phyloP scores from a whole-genome alignment of 2,329 filamentous ascomycete genomes.

The Exophiala aquamarina region DNA sequence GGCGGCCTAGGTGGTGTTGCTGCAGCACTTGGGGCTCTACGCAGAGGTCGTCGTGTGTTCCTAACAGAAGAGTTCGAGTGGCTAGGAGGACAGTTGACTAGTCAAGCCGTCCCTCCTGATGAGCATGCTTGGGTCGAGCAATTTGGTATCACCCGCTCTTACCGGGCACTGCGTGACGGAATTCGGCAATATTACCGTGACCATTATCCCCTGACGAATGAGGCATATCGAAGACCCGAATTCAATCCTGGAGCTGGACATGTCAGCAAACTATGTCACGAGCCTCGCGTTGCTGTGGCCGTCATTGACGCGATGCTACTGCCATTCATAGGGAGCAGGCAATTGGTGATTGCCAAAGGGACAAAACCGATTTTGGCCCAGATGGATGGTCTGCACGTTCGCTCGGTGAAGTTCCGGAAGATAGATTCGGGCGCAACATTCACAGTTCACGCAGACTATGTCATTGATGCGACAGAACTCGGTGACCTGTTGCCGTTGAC shows the following conservation, averaged over 20 bases:
- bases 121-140: conserved; percentile 5
- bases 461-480: conserved; percentile 6
- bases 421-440: not conserved
- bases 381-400: not conserved
- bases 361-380: conserved; percentile 1
- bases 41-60: conserved; percentile 2
- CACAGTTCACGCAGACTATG: conserved; percentile 1
- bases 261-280: conserved; percentile 5
- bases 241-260: conserved; percentile 6
- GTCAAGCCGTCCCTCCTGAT: conserved; percentile 3
- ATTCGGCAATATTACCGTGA: conserved; percentile 2
- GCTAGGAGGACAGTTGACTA: conserved; percentile 4
- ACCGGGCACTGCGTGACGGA: conserved; percentile 3
- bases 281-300: conserved; percentile 5
- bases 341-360: conserved; percentile 1
- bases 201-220: conserved; percentile 1
- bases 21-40: conserved; percentile 2
- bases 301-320: conserved; percentile 2
- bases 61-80: conserved; percentile 3
- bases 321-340: conserved; percentile 3
- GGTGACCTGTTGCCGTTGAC: conserved; percentile 4
- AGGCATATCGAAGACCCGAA: not conserved
- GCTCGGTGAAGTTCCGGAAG: conserved; percentile 1
- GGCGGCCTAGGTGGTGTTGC: conserved; percentile 3
- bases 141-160: conserved; percentile 4